Conservation (phyloP, 768 basidiomycete genomes). For the Clathrus columnatus region DNA sequence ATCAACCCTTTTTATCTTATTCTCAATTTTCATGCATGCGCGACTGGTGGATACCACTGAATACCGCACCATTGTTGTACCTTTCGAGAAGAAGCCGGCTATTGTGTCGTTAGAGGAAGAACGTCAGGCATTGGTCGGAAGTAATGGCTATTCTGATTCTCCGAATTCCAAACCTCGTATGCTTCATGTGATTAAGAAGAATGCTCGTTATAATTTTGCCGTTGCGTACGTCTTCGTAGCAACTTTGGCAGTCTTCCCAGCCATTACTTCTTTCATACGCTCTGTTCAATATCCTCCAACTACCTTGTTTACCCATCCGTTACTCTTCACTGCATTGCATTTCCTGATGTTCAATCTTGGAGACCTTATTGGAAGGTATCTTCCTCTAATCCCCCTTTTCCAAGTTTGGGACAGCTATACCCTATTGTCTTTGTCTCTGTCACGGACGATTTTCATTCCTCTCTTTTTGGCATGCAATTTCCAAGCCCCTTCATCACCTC, state of each 20-base stretch:
- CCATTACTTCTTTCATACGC: slow-evolving; percentile 70
- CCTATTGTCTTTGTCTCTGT: slow-evolving; percentile 53
- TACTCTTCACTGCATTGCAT: slow-evolving; percentile 74
- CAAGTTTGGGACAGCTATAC: slow-evolving; percentile 60
- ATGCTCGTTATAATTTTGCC: slow-evolving; percentile 61
- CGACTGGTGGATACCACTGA: slow-evolving; percentile 51
- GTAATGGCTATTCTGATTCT: slow-evolving; percentile 10
- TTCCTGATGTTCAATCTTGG: slow-evolving; percentile 70
- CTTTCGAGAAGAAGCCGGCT: slow-evolving; percentile 31
- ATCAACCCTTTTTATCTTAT: slow-evolving; percentile 55
- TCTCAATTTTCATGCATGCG: slow-evolving; percentile 42
- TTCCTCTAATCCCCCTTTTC: slow-evolving; percentile 57
- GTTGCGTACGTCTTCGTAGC: slow-evolving; percentile 68
- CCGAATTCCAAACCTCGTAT: slow-evolving; percentile 35
- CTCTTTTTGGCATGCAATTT: slow-evolving; percentile 87
- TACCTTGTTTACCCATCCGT: slow-evolving; percentile 47
- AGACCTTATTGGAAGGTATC: slow-evolving; percentile 60
- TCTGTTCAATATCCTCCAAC: slow-evolving; percentile 46
- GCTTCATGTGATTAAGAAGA: slow-evolving; percentile 50
- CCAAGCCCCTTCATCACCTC: slow-evolving; percentile 30
- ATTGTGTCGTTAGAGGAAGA: slow-evolving; percentile 18
- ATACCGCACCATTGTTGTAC: slow-evolving; percentile 47
- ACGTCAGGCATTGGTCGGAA: slow-evolving; percentile 28
- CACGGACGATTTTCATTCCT: slow-evolving; percentile 76
- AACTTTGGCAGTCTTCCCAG: slow-evolving; percentile 79